A percentile compares a stretch with the other conserved stretches of the same genome.
Conservation (phyloP, 176 grass and related monocot species). For the Echinochloa phyllopogon region DNA sequence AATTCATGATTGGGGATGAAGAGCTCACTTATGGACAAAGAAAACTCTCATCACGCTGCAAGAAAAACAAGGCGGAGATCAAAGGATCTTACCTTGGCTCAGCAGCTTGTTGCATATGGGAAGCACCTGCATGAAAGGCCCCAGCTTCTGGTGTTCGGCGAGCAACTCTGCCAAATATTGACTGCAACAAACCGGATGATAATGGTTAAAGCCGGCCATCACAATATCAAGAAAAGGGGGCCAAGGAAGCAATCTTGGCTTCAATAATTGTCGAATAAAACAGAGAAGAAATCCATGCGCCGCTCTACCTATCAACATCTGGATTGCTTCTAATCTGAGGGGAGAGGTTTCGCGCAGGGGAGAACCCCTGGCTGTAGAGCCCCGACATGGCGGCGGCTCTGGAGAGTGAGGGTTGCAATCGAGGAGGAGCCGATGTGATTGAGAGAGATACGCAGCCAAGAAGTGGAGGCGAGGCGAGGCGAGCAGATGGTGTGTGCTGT, state of each 20-base stretch:
- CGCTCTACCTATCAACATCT: conserved; percentile 85
- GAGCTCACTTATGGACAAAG: conserved; percentile 4
- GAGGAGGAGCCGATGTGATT: conserved; percentile 2
- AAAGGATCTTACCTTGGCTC: conserved; percentile 81
- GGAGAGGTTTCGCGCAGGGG: conserved; percentile 78
- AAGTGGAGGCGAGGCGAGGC: conserved; percentile 13
- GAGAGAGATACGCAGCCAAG: conserved; percentile 30
- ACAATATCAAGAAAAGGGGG: conserved; percentile 27
- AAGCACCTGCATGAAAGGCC: conserved; percentile 96
- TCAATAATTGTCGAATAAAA: conserved; percentile 48
- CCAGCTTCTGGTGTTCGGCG: conserved; percentile 93
- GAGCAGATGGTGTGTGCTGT: conserved; percentile 36
- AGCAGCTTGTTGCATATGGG: conserved; percentile 91
- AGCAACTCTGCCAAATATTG: conserved; percentile 92
- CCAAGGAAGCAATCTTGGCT: conserved; percentile 50
- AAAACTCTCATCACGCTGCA: conserved; percentile 35
- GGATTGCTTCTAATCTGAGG: conserved; percentile 82
- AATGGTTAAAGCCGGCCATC: conserved; percentile 12
- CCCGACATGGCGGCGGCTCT: conserved; percentile 74
- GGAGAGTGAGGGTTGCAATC: conserved; percentile 33
- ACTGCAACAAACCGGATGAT: conserved; percentile 50
- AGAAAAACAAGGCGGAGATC: conserved; percentile 28
- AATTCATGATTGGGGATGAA: conserved; percentile 38
- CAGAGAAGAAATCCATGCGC: conserved; percentile 36
- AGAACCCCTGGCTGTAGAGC: conserved; percentile 79